Conservation (phyloP, 2,329 filamentous ascomycete genomes). For the Penicillium sp. region DNA sequence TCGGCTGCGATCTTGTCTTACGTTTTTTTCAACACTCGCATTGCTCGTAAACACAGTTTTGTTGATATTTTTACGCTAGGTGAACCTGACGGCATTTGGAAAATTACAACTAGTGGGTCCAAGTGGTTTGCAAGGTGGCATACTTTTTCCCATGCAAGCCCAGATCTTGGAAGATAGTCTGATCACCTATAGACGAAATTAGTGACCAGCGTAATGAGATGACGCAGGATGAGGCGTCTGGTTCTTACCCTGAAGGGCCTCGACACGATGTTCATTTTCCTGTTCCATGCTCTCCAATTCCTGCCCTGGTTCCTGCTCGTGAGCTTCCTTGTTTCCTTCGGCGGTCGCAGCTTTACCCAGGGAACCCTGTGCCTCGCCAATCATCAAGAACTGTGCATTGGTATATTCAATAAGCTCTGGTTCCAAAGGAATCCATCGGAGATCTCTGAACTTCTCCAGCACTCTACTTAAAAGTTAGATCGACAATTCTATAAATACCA, state of each 20-base stretch:
- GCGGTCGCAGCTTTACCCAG: slow-evolving; percentile 37
- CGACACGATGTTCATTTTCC: slow-evolving; percentile 69
- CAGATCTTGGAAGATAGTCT: slow-evolving; percentile 60
- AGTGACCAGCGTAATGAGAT: not conserved
- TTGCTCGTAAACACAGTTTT: not conserved
- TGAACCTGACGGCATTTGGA: not conserved
- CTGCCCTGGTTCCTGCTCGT: slow-evolving; percentile 64
- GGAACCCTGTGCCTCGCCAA: slow-evolving; percentile 55
- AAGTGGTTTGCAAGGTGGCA: slow-evolving; percentile 61
- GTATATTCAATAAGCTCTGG: slow-evolving; percentile 72
- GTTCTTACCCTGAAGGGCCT: slow-evolving; percentile 52
- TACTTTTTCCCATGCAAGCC: slow-evolving; percentile 63
- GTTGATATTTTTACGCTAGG: too few species aligned
- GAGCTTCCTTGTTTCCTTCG: slow-evolving; percentile 48
- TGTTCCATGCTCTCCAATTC: slow-evolving; percentile 72
- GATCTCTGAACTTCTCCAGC: slow-evolving; percentile 66
- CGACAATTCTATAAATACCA: not conserved
- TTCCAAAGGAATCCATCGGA: slow-evolving; percentile 71
- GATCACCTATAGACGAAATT: slow-evolving; percentile 46
- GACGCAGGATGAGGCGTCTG: not conserved
- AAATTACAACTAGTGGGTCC: slow-evolving; percentile 35
- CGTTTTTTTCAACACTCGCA: not conserved
- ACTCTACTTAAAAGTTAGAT: slow-evolving; percentile 47
- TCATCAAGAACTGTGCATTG: slow-evolving; percentile 73
- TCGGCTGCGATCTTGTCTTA: too few species aligned